Conservation (phyloP, 371 early-diverging fungal genomes). For the Parasitella parasitica region DNA sequence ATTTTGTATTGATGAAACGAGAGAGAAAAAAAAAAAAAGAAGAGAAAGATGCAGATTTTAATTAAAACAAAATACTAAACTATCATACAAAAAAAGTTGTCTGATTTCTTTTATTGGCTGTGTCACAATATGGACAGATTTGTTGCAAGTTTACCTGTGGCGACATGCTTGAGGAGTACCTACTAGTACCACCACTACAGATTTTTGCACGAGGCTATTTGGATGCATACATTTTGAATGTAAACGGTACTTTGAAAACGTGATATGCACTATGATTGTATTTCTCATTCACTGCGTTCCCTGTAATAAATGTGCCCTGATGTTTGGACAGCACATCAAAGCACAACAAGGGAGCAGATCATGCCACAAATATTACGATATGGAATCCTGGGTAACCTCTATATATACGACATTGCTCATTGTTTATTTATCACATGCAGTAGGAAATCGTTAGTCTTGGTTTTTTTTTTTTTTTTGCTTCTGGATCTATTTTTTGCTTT, state of each 20-base stretch:
- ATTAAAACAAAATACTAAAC: background rate
- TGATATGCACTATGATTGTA: background rate
- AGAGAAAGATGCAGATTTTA: background rate
- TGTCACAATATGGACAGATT: background rate
- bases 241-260: background rate
- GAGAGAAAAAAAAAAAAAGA: slow-evolving; percentile 1
- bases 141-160: background rate
- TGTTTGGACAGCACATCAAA: too few species aligned
- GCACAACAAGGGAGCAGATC: too few species aligned
- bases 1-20: too few species aligned
- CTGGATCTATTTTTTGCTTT: too few species aligned
- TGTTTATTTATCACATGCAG: too few species aligned
- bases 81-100: too few species aligned
- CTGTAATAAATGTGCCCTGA: too few species aligned
- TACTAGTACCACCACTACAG: background rate
- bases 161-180: background rate
- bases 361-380: too few species aligned
- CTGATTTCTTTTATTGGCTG: background rate
- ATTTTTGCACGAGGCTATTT: background rate
- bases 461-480: too few species aligned
- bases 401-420: too few species aligned
- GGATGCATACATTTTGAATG: background rate
- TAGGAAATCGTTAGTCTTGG: too few species aligned
- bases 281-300: background rate
- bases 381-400: too few species aligned